Evolutionary conservation across 2,329 filamentous ascomycete species (phyloP), one percentile per base, ranked within the genome.

Genomic region (Phialophora expanda): DNA sequence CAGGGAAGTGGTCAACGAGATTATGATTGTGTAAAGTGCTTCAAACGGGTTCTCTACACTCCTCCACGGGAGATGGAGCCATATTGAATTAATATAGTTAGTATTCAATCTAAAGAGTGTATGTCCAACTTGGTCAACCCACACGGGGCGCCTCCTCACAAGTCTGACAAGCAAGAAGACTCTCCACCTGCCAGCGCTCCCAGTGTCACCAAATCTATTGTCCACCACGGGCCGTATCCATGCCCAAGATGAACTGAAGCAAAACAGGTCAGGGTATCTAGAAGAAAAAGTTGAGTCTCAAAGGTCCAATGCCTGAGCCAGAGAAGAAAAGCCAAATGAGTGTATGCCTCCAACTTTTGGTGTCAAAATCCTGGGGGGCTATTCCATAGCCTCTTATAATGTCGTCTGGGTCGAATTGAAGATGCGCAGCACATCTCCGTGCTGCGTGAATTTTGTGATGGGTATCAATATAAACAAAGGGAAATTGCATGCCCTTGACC

Each of bases 291-390:
- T 8, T 17, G 20, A 50, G 62, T 59, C 62, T 64, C 61, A 53
- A 58, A 61, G 65, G 65, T 63, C 53, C 61, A 56, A 56, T 61
- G 55, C 65, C 65, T 56, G 60, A 64, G 61, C 51, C 56, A 53
- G 55, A 38, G 48, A 51, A 51, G 48, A 12, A 28, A 51, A 38
- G 57, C 11, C 48, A 60, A 66, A 64, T 46, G 64, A 60, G 38
- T 53, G 64, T 41, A 61, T 55, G 38, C 48, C 61, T 54, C 48
- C 64, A 60, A 60, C 41, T 60, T 60, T 54, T 62, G 48, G 28
- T 24, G 41, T 30, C 44, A 63, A 63, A 63, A 22, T 28, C 32
- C 51, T 26, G 24, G n/a, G n/a, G 12, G 44, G 55, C 53, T 53
- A 28, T 28, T 14, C 50, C 32, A 56, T 55, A 56, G 61, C 56